phyloP scores from a whole-genome alignment of 176 grass and related monocot genomes.

The Oryza punctata region DNA sequence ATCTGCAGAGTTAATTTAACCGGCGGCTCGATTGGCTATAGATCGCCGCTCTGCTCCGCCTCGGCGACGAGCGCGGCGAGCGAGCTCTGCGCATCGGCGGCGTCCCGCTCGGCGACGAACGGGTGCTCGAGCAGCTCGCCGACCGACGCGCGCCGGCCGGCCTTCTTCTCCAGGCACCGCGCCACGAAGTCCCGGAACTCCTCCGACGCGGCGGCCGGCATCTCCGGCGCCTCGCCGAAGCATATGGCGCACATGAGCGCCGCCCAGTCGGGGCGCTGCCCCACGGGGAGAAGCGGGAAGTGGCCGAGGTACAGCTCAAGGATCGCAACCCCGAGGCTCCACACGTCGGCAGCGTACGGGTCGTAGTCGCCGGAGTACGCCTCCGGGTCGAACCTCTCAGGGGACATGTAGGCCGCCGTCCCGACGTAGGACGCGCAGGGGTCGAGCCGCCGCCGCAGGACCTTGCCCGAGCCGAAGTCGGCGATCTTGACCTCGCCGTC shows the following conservation, averaged over 20 bases:
- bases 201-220: conserved; percentile 54
- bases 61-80: conserved; percentile 55
- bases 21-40: conserved; percentile 1
- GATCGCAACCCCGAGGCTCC: conserved; percentile 72
- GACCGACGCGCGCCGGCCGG: conserved; percentile 61
- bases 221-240: conserved; percentile 67
- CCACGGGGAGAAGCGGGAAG: conserved; percentile 83
- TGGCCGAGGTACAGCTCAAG: conserved; percentile 81
- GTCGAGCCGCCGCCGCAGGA: conserved; percentile 64
- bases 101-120: conserved; percentile 61
- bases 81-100: conserved; percentile 36
- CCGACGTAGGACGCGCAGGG: conserved; percentile 87
- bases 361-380: conserved; percentile 80
- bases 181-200: conserved; percentile 77
- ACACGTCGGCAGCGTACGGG: conserved; percentile 89
- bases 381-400: conserved; percentile 81
- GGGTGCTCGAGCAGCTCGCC: conserved; percentile 73
- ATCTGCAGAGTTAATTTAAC: conserved; percentile 17
- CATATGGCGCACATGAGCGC: conserved; percentile 93
- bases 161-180: conserved; percentile 85
- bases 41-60: conserved; percentile 38
- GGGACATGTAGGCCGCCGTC: conserved; percentile 90
- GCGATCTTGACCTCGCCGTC: conserved; percentile 80
- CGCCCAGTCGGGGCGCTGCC: conserved; percentile 80
- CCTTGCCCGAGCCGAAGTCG: conserved; percentile 81